Conservation (phyloP, 2,329 filamentous ascomycete species). For the Dothideomycetes sp. region DNA sequence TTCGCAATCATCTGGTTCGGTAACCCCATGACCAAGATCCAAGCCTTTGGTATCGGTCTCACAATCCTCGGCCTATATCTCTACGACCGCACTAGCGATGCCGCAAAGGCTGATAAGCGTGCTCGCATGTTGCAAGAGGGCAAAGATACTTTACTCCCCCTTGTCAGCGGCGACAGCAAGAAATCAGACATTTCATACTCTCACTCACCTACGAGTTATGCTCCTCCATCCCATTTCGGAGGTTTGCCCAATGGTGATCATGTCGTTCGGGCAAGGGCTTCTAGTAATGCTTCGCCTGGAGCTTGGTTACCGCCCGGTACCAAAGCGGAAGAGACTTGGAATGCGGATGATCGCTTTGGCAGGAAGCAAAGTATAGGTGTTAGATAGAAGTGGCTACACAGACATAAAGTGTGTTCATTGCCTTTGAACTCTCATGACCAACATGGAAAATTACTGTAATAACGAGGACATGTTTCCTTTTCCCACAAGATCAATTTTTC, state of each 20-base stretch:
- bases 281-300: constrained; percentile 15
- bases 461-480: neutral
- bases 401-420: neutral
- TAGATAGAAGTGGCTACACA: constrained; percentile 1
- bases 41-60: constrained; percentile 74
- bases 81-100: constrained; percentile 86
- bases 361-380: constrained; percentile 7
- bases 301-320: constrained; percentile 69
- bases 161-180: constrained; percentile 29
- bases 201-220: neutral
- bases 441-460: neutral
- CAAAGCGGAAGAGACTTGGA: constrained; percentile 80
- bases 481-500: neutral
- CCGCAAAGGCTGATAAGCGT: constrained; percentile 76
- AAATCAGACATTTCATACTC: constrained; percentile 26
- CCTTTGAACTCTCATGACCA: constrained; percentile 1
- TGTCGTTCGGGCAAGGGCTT: constrained; percentile 13
- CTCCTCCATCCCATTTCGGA: neutral
- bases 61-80: constrained; percentile 91
- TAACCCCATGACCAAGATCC: constrained; percentile 72
- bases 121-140: constrained; percentile 55
- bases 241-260: constrained; percentile 22
- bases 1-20: constrained; percentile 96
- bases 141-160: constrained; percentile 56
- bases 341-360: constrained; percentile 4